Evolutionary conservation across 768 basidiomycete genomes (phyloP), one percentile per base, ranked within the genome.

Genomic region (Termitomyces titanicus): DNA sequence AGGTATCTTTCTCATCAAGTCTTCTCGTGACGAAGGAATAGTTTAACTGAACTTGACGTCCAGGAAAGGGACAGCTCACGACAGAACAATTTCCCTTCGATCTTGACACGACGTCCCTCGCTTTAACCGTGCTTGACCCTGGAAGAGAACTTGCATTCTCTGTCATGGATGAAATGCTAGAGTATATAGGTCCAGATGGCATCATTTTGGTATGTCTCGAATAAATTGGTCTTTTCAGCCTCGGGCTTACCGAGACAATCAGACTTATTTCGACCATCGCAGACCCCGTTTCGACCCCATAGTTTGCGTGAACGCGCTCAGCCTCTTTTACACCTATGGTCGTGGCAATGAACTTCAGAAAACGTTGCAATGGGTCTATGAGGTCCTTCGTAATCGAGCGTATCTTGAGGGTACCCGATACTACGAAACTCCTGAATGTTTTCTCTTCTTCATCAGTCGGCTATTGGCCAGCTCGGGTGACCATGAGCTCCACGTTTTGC

Each of bases 91-190:
- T 80, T 59, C 81, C 82, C 0, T 74, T 70, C 55, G 84, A 85
- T 64, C 65, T 83, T 25, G 83, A 84, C 57, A 84, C 82, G 0
- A 84, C 84, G 0, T 81, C 84, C 5, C 52, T 85, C 11, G 82
- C 69, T 15, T 66, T 83, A 25, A 79, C 76, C 1, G 70, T 83
- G 29, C 67, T 74, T 27, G 53, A 67, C 55, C 63, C 63, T 13
- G 66, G 70, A 37, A 65, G 67, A 20, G 65, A 63, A 12, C 60
- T 74, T 11, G 70, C 72, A 2, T 63, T 68, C 34, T 72, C 74
- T 2, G 71, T 84, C 9, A 77, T 85, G 74, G 76, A 84, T 60
- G 80, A 84, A 53, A 84, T 84, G 76, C 72, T 84, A 3, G 64
- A 76, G 34, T 80, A 79, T 54, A 60, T 73, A 8, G 74, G 79